Base-by-base conservation (phyloP, 2,329 filamentous ascomycete species). In the Samsoniella hepiali region DNA sequence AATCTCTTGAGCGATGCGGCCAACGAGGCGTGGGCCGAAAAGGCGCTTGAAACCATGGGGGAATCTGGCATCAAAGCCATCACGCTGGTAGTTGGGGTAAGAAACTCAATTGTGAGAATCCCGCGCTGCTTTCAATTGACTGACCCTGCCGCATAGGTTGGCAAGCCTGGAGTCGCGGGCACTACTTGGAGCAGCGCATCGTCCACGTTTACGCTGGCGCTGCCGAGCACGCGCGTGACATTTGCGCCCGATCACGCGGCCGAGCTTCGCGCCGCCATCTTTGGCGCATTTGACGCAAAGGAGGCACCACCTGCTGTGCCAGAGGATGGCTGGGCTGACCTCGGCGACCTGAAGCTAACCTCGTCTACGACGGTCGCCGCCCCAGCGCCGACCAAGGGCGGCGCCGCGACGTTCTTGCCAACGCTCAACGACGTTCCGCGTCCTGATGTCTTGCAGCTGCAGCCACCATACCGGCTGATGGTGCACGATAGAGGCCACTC, bases 401-500 rank as follows among this genome's bases (percentile, higher is more conserved):
- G 50, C 22, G 22, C 22, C 22, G 22, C 22, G 22, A 72, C 76
- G 13, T 73, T 75, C 57, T 69, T 84, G 3, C 80, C 82, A 1
- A 74, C 75, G 32, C 68, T 76, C 2, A 74, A 71, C 4, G 73
- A 73, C 0, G 69, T 84, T 11, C 76, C 78, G 3, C 74, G 79
- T 2, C 82, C 82, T 0, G 79, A 82, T 55, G 75, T 81, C n/a
- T 72, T 84, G 10, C 73, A 82, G 15, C 71, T 75, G 9, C 75
- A 72, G 38, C 78, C 81, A 1, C 82, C 82, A 0, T 84, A 84
- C 66, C 75, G 82, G 59, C 71, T 84, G 6, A 73, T 76, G 15
- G 71, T 84, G 5, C 67, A 72, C 27, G 69, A 72, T 10, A 66
- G 68, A 11, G 70, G 71, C 22, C 65, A 67, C 9, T 68, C 67